phyloP scores from a whole-genome alignment of 2,329 filamentous ascomycete genomes.

The Colletotrichum sp. region DNA sequence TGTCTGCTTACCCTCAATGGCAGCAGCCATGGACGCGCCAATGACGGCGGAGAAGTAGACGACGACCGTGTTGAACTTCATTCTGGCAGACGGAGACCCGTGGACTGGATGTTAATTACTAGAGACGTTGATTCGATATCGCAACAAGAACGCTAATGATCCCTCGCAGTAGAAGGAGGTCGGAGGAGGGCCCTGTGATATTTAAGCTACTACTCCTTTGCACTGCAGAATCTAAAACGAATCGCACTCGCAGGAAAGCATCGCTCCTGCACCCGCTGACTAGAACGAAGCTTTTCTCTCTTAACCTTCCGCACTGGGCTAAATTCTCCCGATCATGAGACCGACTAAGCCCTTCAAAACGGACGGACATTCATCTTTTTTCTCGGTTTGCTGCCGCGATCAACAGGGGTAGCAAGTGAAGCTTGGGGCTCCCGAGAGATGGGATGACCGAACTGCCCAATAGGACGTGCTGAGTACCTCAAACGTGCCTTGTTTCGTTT shows the following conservation, averaged over 20 bases:
- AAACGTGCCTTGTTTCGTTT: constrained; percentile 21
- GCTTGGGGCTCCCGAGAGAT: constrained; percentile 1
- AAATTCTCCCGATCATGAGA: constrained; percentile 10
- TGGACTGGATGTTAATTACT: background rate
- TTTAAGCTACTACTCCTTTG: background rate
- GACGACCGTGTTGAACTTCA: constrained; percentile 2
- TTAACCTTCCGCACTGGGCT: constrained; percentile 6
- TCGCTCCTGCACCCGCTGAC: background rate
- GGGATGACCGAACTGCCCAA: constrained; percentile 11
- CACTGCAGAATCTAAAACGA: background rate
- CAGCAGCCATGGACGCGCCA: background rate
- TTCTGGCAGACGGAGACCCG: background rate
- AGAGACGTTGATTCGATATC: background rate
- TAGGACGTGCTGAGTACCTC: background rate
- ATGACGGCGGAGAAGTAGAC: background rate
- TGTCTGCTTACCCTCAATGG: background rate
- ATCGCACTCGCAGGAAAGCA: background rate
- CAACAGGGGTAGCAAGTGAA: constrained; percentile 1
- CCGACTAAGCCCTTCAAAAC: background rate
- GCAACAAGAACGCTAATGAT: background rate
- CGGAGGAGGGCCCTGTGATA: background rate
- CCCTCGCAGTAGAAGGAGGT: rapidly evolving
- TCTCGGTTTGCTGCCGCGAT: background rate
- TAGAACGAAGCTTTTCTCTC: background rate
- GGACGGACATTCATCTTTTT: background rate